These are phyloP conservation scores for Echinochloa phyllopogon DNA, from an alignment of 176 grass and related monocot species.

Conservation along the genomic window DNA sequence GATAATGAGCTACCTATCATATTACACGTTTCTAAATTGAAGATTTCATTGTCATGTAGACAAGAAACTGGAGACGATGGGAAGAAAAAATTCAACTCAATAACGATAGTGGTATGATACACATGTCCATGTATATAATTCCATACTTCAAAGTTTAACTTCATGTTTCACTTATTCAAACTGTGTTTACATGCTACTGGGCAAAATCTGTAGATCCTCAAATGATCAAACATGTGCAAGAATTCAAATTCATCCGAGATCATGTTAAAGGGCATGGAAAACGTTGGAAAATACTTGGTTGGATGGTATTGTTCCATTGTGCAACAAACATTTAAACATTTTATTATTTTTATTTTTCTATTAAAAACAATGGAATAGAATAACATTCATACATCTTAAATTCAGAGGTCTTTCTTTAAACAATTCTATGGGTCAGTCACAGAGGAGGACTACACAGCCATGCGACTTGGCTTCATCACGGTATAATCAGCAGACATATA, in stretches of 20 bases:
- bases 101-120: slow-evolving; percentile 43
- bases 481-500: slow-evolving; percentile 34
- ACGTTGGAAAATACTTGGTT: slow-evolving; percentile 50
- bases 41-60: slow-evolving; percentile 33
- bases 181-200: neutral
- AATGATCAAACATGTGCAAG: slow-evolving; percentile 53
- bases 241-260: slow-evolving; percentile 52
- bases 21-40: neutral
- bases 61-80: slow-evolving; percentile 65
- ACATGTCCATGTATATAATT: neutral
- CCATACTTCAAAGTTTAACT: neutral
- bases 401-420: slow-evolving; percentile 79
- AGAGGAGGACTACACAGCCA: slow-evolving; percentile 64
- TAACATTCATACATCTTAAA: neutral
- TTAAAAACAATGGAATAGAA: neutral
- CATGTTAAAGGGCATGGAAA: slow-evolving; percentile 53
- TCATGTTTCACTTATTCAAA: neutral
- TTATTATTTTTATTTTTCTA: no score
- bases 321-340: neutral
- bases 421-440: slow-evolving; percentile 78
- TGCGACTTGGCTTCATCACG: slow-evolving; percentile 85
- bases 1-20: neutral
- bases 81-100: slow-evolving; percentile 52
- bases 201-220: slow-evolving; percentile 41
- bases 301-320: slow-evolving; percentile 53